These are phyloP conservation scores for Lecanoromycetidae sp. DNA, from an alignment of 2,329 filamentous ascomycete genomes.

Conservation along the genomic window DNA sequence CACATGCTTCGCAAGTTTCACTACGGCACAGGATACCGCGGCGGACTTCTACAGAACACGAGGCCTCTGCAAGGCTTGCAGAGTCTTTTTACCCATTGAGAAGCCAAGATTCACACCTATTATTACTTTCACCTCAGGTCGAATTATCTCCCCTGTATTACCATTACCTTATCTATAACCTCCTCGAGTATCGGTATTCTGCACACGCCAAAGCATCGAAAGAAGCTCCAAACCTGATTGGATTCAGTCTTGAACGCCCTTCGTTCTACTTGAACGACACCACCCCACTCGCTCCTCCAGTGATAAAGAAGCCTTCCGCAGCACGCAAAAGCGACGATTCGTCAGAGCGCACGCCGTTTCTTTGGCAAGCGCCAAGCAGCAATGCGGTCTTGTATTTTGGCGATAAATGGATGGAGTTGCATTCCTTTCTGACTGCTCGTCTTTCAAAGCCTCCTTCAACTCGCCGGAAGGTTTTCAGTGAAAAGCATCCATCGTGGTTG, in stretches of 20 bases:
- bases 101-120: slow-evolving; percentile 54
- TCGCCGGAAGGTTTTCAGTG: slow-evolving; percentile 47
- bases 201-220: slow-evolving; percentile 31
- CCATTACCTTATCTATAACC: slow-evolving; percentile 68
- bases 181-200: slow-evolving; percentile 70
- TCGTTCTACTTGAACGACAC: slow-evolving; percentile 50
- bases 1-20: slow-evolving; percentile 41
- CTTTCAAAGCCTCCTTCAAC: slow-evolving; percentile 28
- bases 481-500: slow-evolving; percentile 61
- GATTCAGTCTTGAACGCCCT: slow-evolving; percentile 69
- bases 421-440: slow-evolving; percentile 60
- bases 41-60: slow-evolving; percentile 49
- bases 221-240: slow-evolving; percentile 50
- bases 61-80: slow-evolving; percentile 62
- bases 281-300: slow-evolving; percentile 40
- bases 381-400: slow-evolving; percentile 75
- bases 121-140: slow-evolving; percentile 71
- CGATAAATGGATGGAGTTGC: slow-evolving; percentile 75
- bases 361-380: slow-evolving; percentile 76
- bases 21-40: slow-evolving; percentile 62
- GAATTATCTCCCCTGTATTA: slow-evolving; percentile 73
- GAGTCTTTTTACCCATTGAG: slow-evolving; percentile 77
- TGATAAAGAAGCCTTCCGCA: background rate
- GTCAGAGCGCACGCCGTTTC: slow-evolving; percentile 44
- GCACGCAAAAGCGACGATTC: background rate